These are phyloP conservation scores for Magnaporthiopsis incrustans DNA, from an alignment of 2,329 filamentous ascomycete genomes.

Conservation along the genomic window DNA sequence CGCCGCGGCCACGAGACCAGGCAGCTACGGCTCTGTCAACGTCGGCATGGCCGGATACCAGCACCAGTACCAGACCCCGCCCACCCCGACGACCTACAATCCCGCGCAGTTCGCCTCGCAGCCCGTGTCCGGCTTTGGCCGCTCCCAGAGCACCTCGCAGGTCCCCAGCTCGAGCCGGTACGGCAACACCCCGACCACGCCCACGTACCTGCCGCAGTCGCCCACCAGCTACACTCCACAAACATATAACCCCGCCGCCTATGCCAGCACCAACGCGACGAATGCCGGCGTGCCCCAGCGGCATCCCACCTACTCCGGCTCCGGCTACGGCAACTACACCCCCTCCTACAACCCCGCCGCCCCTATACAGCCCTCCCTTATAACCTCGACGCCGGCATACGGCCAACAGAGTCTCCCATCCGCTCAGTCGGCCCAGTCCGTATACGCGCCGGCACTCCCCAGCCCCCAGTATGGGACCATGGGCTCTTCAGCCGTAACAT, in stretches of 20 bases:
- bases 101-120: conserved; percentile 32
- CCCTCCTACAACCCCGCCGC: conserved; percentile 32
- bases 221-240: conserved; percentile 40
- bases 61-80: conserved; percentile 40
- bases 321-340: conserved; percentile 35
- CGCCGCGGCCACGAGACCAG: conserved; percentile 18
- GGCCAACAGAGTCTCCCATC: conserved; percentile 9
- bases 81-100: conserved; percentile 55
- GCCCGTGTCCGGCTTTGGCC: conserved; percentile 43
- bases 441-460: conserved; percentile 8
- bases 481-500: conserved; percentile 1
- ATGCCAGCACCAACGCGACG: conserved; percentile 34
- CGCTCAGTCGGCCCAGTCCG: conserved; percentile 7
- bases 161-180: conserved; percentile 37
- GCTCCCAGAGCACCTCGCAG: conserved; percentile 41
- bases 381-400: conserved; percentile 28
- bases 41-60: conserved; percentile 43
- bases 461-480: conserved; percentile 15
- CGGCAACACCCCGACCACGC: conserved; percentile 25
- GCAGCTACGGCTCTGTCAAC: conserved; percentile 31
- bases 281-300: conserved; percentile 33
- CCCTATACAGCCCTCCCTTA: conserved; percentile 18
- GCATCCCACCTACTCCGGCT: conserved; percentile 36
- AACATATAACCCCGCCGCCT: conserved; percentile 53
- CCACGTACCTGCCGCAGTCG: conserved; percentile 27